Evolutionary conservation across 78 protist species (phyloP), one percentile per base, ranked within the genome.

Genomic region (Emiliania huxleyi): DNA sequence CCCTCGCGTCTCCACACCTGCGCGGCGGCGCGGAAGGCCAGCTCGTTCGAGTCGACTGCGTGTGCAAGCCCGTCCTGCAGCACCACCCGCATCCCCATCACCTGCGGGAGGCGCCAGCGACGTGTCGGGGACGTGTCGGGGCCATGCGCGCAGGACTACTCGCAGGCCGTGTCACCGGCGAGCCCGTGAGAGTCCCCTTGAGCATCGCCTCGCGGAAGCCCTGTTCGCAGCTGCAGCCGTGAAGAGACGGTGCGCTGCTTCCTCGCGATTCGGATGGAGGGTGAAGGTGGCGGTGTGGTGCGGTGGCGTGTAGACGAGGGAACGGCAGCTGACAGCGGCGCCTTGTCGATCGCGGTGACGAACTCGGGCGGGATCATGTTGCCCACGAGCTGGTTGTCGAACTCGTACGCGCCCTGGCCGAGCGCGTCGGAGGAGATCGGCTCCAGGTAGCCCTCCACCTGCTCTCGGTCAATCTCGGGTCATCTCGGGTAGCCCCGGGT

Each of bases 1-100:
- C n/a, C n/a, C n/a, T n/a, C n/a, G n/a, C n/a, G n/a, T n/a, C n/a
- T n/a, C n/a, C n/a, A n/a, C n/a, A n/a, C n/a, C n/a, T n/a, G n/a
- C n/a, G 98, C 94, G 23, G 98, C 98, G 46, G 93, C 49, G 42
- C 90, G 90, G 97, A 98, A 98, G 33, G 99, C 98, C 83, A 97
- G 35, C 91, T 98, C 99, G 77, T 43, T 91, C 38, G 99, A 97
- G 92, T 98, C 99, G 91, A 98, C 99, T 35, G 92, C 90, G 92
- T 98, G 97, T 48, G 93, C 35, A 38, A 33, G 91, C 91, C 98
- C 98, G 69, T 96, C 97, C 3, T 37, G 23, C n/a, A 96, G 96
- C 33, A 91, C 95, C 35, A 93, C 94, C 48, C 89, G 93, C 71
- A 98, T 92, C 44, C 98, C 99, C 37, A n/a, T 56, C 46, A 97